A percentile compares a stretch with the other conserved stretches of the same genome.
phyloP scores from a whole-genome alignment of 495 filamentous ascomycete genomes.

The Penicillium cataractarum region DNA sequence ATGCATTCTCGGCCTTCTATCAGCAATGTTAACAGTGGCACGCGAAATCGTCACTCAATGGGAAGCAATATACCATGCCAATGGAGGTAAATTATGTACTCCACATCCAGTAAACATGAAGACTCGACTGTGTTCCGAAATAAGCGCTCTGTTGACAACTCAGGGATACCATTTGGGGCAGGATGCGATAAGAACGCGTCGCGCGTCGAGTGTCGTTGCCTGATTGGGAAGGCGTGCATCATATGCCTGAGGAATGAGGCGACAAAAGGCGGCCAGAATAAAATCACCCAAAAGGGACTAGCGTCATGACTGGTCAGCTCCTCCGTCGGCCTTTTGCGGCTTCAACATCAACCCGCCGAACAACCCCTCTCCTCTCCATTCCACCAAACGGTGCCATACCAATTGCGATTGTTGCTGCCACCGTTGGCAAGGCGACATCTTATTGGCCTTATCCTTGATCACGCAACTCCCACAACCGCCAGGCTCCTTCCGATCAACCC shows the following conservation, averaged over 20 bases:
- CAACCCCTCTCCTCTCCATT: conserved; percentile 41
- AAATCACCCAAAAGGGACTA: conserved; percentile 40
- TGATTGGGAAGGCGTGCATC: conserved; percentile 25
- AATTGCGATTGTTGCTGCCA: conserved; percentile 28
- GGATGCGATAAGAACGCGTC: conserved; percentile 43
- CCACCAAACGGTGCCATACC: conserved; percentile 27
- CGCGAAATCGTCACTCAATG: neutral
- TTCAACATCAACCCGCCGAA: conserved; percentile 49
- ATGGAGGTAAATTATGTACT: conserved; percentile 8
- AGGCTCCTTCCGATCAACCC: conserved; percentile 7
- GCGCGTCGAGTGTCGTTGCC: conserved; percentile 40
- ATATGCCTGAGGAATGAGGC: conserved; percentile 26
- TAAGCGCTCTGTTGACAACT: conserved; percentile 17
- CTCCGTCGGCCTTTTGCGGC: conserved; percentile 50
- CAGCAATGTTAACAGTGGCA: conserved; percentile 25
- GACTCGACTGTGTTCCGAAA: conserved; percentile 9
- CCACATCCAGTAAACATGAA: conserved; percentile 1
- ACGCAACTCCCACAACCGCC: conserved; percentile 10
- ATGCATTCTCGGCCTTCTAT: conserved; percentile 30
- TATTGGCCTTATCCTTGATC: conserved; percentile 15
- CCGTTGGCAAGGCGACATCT: conserved; percentile 22
- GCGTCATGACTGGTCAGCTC: conserved; percentile 39
- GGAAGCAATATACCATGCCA: conserved; percentile 1
- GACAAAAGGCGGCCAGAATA: conserved; percentile 34
- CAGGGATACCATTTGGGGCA: conserved; percentile 10